Evolutionary conservation across 352 stramenopile species (phyloP), one percentile per base, ranked within the genome.

Genomic region (Nothophytophthora sp.): DNA sequence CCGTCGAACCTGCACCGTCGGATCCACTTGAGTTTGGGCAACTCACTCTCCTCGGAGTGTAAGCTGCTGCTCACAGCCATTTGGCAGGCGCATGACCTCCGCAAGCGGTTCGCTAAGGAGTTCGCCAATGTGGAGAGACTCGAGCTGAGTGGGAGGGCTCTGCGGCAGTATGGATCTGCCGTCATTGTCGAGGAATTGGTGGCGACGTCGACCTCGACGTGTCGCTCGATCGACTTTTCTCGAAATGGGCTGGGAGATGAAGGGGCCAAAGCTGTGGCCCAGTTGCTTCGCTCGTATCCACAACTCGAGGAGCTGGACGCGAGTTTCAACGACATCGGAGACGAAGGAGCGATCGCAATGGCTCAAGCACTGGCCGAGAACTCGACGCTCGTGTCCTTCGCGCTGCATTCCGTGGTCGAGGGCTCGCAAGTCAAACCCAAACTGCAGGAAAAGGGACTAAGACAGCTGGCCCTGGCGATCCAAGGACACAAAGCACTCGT

Each of bases 281-380:
- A 50, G 32, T 40, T 88, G 2, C 38, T 92, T 4, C 34, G 50
- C 4, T 19, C 41, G 0, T 81, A 80, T 36, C 18, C 58, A 2
- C 50, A 13, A 1, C 54, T 92, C 3, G 55, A 63, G 23, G 67
- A 70, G 7, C 53, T 92, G 6, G 71, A 90, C 30, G n/a, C 90
- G 19, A 88, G 81, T 50, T 81, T 84, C 50, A 92, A 92, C 46
- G 73, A 80, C 42, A 88, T 92, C 50, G 73, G 76, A 1, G 73
- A 92, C 48, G 32, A 41, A 16, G 81, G 81, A 9, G 71, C 67
- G 1, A 35, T 57, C 10, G 66, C 44, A 2, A 33, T 92, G 1
- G 75, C 68, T 1, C 62, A 84, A 13, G 69, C 72, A 9, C 36
- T 92, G 11, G 30, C 22, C 2, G 30, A 50, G 5, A 91, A 91